Evolutionary conservation across 2,329 filamentous ascomycete genomes (phyloP).

Genomic region (Calonectria pseudoreteaudii): DNA sequence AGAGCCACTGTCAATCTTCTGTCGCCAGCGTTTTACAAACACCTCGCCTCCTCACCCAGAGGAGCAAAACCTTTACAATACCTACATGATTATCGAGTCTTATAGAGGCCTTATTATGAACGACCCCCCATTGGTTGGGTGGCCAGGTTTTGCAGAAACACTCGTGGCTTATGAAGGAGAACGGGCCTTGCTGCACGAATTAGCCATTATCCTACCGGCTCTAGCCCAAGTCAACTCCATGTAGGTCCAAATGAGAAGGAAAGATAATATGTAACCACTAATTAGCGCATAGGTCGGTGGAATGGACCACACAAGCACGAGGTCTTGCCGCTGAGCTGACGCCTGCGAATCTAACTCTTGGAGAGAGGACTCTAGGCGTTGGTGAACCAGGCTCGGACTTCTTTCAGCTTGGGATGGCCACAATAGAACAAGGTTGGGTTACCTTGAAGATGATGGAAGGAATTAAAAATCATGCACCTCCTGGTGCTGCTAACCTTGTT

Average conservation of each 20-base stretch:
- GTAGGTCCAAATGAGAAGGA: not conserved
- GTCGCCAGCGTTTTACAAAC: not conserved
- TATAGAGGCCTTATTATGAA: not conserved
- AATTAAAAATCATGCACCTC: not conserved
- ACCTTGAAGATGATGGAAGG: not conserved
- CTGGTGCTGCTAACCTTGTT: not conserved
- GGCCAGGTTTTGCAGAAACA: not conserved
- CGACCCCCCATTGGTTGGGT: not conserved
- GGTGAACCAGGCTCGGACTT: not conserved
- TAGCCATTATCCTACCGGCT: not conserved
- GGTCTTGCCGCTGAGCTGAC: not conserved
- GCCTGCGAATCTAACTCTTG: not conserved
- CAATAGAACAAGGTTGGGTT: not conserved
- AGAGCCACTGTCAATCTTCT: not conserved
- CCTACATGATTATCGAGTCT: not conserved
- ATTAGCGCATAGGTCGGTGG: not conserved
- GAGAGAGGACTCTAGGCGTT: not conserved
- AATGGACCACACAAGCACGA: not conserved
- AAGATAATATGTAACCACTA: not conserved
- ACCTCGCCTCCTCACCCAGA: not conserved
- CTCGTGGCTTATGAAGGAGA: not conserved
- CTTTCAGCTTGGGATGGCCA: not conserved
- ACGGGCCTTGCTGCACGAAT: not conserved
- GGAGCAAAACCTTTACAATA: not conserved
- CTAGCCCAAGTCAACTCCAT: not conserved